phyloP scores from a whole-genome alignment of 345 rosid genomes.

The Eucalyptus dawsonii region DNA sequence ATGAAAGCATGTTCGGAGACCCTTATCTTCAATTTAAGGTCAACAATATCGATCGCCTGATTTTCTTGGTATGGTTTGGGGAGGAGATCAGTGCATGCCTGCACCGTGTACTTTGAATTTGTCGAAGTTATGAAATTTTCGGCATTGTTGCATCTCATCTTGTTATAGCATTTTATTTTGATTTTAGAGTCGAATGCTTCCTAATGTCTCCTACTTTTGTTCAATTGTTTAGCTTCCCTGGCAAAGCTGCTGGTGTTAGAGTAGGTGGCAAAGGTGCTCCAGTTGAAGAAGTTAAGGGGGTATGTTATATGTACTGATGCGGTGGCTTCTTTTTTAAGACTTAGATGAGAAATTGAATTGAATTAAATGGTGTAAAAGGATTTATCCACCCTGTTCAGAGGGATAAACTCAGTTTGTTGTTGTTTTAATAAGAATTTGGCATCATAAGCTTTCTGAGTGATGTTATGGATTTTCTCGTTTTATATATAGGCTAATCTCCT shows the following conservation, averaged over 20 bases:
- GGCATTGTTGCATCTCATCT: background rate
- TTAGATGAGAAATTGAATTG: background rate
- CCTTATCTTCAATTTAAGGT: background rate
- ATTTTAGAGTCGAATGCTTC: background rate
- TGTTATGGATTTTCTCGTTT: background rate
- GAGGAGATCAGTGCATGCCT: background rate
- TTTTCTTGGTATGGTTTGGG: background rate
- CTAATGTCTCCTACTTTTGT: background rate
- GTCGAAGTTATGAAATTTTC: background rate
- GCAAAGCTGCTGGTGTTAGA: conserved; percentile 72
- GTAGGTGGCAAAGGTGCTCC: conserved; percentile 42
- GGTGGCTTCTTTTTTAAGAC: background rate
- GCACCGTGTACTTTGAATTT: background rate
- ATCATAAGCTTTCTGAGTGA: background rate
- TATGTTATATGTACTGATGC: background rate
- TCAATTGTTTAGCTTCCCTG: conserved; percentile 53
- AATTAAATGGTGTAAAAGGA: background rate
- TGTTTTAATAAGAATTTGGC: background rate
- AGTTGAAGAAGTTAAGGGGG: conserved; percentile 11
- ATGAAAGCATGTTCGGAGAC: background rate
- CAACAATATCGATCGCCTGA: background rate
- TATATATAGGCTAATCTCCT: background rate
- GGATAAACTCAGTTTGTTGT: background rate
- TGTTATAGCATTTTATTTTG: background rate
- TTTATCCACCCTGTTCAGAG: background rate